Conservation (phyloP, 805 yeast genomes). For the Nakazawaea pomicola region DNA sequence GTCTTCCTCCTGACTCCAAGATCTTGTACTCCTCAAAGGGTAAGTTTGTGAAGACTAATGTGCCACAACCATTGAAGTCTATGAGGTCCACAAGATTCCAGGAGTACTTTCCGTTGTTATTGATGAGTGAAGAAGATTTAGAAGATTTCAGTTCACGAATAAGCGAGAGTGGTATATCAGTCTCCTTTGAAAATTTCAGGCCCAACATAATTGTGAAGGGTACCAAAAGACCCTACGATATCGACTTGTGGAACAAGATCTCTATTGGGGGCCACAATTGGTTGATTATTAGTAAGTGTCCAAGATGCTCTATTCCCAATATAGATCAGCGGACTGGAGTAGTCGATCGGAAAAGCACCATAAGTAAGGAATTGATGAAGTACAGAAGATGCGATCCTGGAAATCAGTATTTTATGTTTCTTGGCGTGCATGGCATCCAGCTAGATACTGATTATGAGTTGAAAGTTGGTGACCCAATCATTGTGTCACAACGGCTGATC, state of each 20-base stretch:
- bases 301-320: constrained; percentile 25
- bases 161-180: constrained; percentile 6
- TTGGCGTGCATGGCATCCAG: constrained; percentile 11
- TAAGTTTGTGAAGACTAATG: constrained; percentile 21
- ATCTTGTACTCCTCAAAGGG: constrained; percentile 22
- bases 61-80: constrained; percentile 15
- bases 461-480: constrained; percentile 9
- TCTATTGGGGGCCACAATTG: constrained; percentile 17
- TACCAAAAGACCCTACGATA: constrained; percentile 19
- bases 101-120: constrained; percentile 25
- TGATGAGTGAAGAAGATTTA: constrained; percentile 21
- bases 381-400: constrained; percentile 13
- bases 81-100: constrained; percentile 22
- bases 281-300: constrained; percentile 22
- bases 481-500: constrained; percentile 7
- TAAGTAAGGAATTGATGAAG: constrained; percentile 5
- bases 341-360: constrained; percentile 1
- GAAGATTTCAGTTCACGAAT: constrained; percentile 15
- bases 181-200: constrained; percentile 20
- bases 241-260: constrained; percentile 23
- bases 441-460: constrained; percentile 6
- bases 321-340: constrained; percentile 18
- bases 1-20: constrained; percentile 17
- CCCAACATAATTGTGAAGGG: constrained; percentile 22
- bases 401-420: constrained; percentile 5